phyloP scores from a whole-genome alignment of 2,329 filamentous ascomycete genomes.

The Ophiostoma ips region DNA sequence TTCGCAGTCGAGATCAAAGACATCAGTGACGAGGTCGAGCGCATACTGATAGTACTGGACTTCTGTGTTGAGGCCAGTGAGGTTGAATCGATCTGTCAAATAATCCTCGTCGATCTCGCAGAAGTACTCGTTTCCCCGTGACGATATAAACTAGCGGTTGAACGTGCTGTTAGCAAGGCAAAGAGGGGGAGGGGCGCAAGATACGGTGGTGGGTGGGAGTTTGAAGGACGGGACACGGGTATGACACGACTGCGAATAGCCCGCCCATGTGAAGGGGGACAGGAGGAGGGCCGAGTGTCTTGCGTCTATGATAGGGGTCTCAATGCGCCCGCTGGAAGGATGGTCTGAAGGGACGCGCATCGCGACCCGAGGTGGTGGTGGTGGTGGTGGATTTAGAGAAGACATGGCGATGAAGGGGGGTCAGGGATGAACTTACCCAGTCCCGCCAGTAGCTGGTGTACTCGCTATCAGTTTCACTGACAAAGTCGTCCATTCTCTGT shows the following conservation, averaged over 20 bases:
- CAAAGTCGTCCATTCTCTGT: slow-evolving; percentile 81
- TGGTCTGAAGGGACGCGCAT: too few relatives aligned
- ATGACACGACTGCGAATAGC: too few relatives aligned
- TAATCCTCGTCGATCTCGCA: slow-evolving; percentile 99
- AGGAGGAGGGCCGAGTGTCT: too few relatives aligned
- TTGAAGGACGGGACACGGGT: background rate
- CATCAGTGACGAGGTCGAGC: slow-evolving; percentile 89
- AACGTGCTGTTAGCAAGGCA: slow-evolving; percentile 1
- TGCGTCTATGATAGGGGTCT: too few relatives aligned
- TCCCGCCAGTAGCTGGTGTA: slow-evolving; percentile 99
- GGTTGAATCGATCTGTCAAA: slow-evolving; percentile 92
- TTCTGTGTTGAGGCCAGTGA: slow-evolving; percentile 92
- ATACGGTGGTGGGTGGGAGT: too few relatives aligned
- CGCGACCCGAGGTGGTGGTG: too few relatives aligned
- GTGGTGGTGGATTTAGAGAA: background rate
- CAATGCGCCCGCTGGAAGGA: too few relatives aligned
- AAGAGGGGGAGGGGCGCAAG: too few relatives aligned
- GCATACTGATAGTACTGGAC: slow-evolving; percentile 99
- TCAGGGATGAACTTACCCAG: slow-evolving; percentile 57
- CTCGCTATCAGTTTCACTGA: slow-evolving; percentile 94
- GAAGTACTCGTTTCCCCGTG: slow-evolving; percentile 95
- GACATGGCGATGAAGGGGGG: background rate
- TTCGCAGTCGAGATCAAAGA: slow-evolving; percentile 96
- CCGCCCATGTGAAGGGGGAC: too few relatives aligned
- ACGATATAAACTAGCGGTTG: slow-evolving; percentile 73